These are phyloP conservation scores for Kwoniella botswanensis DNA, from an alignment of 768 basidiomycete species.

Conservation along the genomic window DNA sequence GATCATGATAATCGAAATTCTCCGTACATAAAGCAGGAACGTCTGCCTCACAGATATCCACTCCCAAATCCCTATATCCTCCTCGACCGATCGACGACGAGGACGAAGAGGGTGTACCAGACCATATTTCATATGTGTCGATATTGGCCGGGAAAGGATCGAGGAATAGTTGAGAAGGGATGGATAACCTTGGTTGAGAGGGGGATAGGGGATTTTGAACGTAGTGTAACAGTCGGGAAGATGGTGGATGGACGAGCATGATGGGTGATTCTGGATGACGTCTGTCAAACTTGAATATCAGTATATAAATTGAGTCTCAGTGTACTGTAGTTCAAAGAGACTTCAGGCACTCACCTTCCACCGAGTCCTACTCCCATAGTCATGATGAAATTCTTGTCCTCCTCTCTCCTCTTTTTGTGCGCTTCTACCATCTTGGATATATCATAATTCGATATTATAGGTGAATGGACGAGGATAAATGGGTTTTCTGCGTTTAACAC, in stretches of 20 bases:
- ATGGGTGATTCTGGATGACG: slow-evolving; percentile 67
- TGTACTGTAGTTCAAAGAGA: no score
- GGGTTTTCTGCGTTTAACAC: slow-evolving; percentile 57
- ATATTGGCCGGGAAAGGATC: slow-evolving; percentile 74
- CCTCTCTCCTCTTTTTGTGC: slow-evolving; percentile 84
- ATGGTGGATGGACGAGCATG: slow-evolving; percentile 55
- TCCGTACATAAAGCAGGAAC: slow-evolving; percentile 96
- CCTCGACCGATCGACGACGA: slow-evolving; percentile 8
- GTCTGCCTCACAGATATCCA: slow-evolving; percentile 63
- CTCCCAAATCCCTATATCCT: slow-evolving; percentile 55
- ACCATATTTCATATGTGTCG: slow-evolving; percentile 80
- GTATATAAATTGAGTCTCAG: no score
- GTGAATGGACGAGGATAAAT: slow-evolving; percentile 58
- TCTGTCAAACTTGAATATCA: slow-evolving; percentile 20
- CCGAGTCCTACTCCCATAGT: slow-evolving; percentile 69
- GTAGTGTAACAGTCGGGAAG: slow-evolving; percentile 51
- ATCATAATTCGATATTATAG: slow-evolving; percentile 83
- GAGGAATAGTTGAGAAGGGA: slow-evolving; percentile 60
- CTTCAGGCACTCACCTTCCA: slow-evolving; percentile 45
- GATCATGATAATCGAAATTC: slow-evolving; percentile 95
- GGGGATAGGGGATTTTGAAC: slow-evolving; percentile 43
- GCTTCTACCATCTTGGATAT: slow-evolving; percentile 86
- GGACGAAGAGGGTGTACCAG: slow-evolving; percentile 61
- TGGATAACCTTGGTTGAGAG: slow-evolving; percentile 29
- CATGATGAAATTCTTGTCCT: slow-evolving; percentile 93